Base-by-base conservation (phyloP, 768 basidiomycete species). In the Serendipita sp. region DNA sequence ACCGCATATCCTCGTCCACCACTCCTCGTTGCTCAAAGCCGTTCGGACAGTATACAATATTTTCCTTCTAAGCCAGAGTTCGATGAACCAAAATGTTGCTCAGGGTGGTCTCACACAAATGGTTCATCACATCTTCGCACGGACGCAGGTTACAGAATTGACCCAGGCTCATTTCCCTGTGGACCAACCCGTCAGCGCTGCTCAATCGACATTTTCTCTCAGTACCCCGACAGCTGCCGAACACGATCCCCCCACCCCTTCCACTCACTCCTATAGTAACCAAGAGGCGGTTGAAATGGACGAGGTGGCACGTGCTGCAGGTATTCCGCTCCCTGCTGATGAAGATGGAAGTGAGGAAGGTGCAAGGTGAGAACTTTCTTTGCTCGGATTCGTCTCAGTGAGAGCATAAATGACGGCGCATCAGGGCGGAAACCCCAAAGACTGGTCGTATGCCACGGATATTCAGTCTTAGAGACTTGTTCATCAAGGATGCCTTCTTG, bases 21-120 rank as follows among this genome's bases (percentile, higher is more conserved):
- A 98, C 72, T 96, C 93, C 3, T 89, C 91, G 10, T 79, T 99
- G 48, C 81, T 99, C 68, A 97, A 97, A 74, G 92, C 93, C 34
- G 90, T 99, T 36, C 83, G 96, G 54, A 97, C 96, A 18, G 96
- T 99, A 2, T 99, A 98, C 77, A 98, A 99, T 73, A 86, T 99
- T 66, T 99, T 98, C 73, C 79, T 99, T 32, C 79, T 98, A 66
- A 93, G 91, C 70, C 80, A 81, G 23, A 91, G 95, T 70, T 81
- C 87, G 3, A 88, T 93, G 60, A 98, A 95, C 69, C 96, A 98
- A 75, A 94, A 90, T 78, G 95, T 99, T 44, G 96, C 96, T 16
- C 96, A 99, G 74, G 96, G 95, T 18, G 92, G 94, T 16, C 81
- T 99, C 16, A 93, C 92, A 0, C 96, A 99, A 74, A 98, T 99